Evolutionary conservation across 768 basidiomycete genomes (phyloP).

Genomic region (Dentipellis sp.): DNA sequence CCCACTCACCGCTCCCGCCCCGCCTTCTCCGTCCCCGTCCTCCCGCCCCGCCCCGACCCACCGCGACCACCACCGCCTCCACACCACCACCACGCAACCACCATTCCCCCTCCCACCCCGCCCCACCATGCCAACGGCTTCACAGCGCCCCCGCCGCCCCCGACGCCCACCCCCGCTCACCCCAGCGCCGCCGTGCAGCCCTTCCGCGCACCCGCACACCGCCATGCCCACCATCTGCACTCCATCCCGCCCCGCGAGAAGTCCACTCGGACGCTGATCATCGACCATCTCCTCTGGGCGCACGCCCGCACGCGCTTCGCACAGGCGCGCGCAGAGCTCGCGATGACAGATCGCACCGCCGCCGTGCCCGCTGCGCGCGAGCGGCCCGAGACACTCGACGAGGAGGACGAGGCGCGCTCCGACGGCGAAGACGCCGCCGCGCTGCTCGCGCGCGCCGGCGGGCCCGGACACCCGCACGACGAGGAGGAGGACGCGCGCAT

Average conservation of each 20-base stretch:
- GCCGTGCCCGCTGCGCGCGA: slow-evolving; percentile 52
- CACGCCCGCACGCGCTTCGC: slow-evolving; percentile 74
- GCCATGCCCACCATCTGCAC: slow-evolving; percentile 82
- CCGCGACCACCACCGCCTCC: too few relatives aligned
- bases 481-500: slow-evolving; percentile 53
- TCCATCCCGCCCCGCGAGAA: slow-evolving; percentile 83
- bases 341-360: slow-evolving; percentile 70
- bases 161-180: too few relatives aligned
- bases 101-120: too few relatives aligned
- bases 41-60: too few relatives aligned
- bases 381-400: slow-evolving; percentile 69
- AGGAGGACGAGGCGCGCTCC: slow-evolving; percentile 57
- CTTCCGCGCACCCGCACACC: slow-evolving; percentile 73
- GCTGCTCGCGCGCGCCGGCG: slow-evolving; percentile 40
- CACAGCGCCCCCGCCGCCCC: too few relatives aligned
- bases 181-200: too few relatives aligned
- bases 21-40: too few relatives aligned
- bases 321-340: slow-evolving; percentile 78
- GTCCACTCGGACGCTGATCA: slow-evolving; percentile 79
- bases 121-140: too few relatives aligned
- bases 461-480: slow-evolving; percentile 36
- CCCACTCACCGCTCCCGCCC: too few relatives aligned
- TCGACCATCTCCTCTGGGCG: slow-evolving; percentile 84
- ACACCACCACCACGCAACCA: too few relatives aligned
- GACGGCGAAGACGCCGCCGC: slow-evolving; percentile 48